A percentile compares a stretch with the other conserved stretches of the same genome.
These are phyloP conservation scores for Metarhizium rileyi DNA, from an alignment of 2,329 filamentous ascomycete genomes.

Conservation along the genomic window DNA sequence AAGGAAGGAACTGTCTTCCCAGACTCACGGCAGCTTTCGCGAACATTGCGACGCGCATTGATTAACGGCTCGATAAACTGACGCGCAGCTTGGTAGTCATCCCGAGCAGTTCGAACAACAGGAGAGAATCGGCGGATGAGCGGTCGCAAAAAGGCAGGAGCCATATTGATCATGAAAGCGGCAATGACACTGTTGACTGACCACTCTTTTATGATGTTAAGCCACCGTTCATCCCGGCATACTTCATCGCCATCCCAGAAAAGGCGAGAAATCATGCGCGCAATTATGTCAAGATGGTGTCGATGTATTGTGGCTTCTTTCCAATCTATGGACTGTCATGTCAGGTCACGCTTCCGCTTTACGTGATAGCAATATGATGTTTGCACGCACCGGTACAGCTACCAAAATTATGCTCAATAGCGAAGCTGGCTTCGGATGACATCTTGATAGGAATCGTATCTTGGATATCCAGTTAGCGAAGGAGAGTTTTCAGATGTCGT, in stretches of 20 bases:
- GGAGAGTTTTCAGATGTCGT: neutral
- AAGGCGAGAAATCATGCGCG: conserved; percentile 8
- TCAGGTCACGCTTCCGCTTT: neutral
- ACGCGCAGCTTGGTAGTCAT: conserved; percentile 7
- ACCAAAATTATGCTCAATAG: conserved; percentile 6
- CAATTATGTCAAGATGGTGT: conserved; percentile 5
- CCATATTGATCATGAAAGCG: conserved; percentile 9
- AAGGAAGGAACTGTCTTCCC: neutral
- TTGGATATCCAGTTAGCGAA: neutral
- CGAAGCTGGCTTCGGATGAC: conserved; percentile 8
- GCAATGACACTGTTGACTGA: conserved; percentile 9
- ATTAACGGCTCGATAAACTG: conserved; percentile 8
- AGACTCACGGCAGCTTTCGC: neutral
- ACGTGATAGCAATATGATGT: neutral
- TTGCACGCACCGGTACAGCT: neutral
- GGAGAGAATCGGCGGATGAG: conserved; percentile 6
- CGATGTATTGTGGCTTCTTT: conserved; percentile 5
- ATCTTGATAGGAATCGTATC: conserved; percentile 5
- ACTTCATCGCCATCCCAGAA: conserved; percentile 9
- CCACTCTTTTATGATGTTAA: conserved; percentile 8
- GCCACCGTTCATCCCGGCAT: conserved; percentile 6
- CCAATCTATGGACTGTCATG: conserved; percentile 3
- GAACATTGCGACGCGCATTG: conserved; percentile 4
- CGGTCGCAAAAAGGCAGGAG: conserved; percentile 5
- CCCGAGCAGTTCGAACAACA: conserved; percentile 3